phyloP scores from a whole-genome alignment of 2,329 filamentous ascomycete species.

The Dryadomyces quercus-mongolicae region DNA sequence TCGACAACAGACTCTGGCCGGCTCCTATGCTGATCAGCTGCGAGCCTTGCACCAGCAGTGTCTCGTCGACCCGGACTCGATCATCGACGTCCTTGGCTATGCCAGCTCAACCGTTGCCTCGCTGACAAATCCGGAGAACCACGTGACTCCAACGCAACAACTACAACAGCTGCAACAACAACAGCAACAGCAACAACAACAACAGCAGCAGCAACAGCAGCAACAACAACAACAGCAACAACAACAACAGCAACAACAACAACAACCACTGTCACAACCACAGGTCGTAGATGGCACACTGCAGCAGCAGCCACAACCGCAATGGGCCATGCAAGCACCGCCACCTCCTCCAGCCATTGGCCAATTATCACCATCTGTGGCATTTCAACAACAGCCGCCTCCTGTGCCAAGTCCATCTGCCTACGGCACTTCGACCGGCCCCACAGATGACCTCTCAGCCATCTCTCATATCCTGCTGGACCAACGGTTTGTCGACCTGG shows the following conservation, averaged over 20 bases:
- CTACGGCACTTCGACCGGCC: background rate
- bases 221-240: background rate
- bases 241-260: background rate
- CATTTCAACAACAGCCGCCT: too few species aligned
- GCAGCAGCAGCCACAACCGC: too few species aligned
- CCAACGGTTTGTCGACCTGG: conserved; percentile 14
- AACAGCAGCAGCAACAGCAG: too few species aligned
- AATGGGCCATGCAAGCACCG: too few species aligned
- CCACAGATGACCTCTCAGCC: conserved; percentile 12
- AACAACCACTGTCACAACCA: background rate
- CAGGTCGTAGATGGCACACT: too few species aligned
- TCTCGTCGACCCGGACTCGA: background rate
- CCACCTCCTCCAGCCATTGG: too few species aligned
- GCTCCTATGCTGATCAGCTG: conserved; percentile 6
- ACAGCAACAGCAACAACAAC: background rate
- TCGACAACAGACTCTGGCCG: conserved; percentile 2
- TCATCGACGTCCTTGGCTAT: conserved; percentile 6
- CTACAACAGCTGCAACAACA: background rate
- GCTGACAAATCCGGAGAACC: background rate
- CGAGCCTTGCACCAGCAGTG: conserved; percentile 4
- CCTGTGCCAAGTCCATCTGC: background rate
- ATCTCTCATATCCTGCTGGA: conserved; percentile 18
- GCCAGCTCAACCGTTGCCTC: background rate
- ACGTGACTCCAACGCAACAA: too few species aligned
- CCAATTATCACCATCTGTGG: background rate